Base-by-base conservation (phyloP, 108 stramenopile genomes). In the Discostella stelligeroides region DNA sequence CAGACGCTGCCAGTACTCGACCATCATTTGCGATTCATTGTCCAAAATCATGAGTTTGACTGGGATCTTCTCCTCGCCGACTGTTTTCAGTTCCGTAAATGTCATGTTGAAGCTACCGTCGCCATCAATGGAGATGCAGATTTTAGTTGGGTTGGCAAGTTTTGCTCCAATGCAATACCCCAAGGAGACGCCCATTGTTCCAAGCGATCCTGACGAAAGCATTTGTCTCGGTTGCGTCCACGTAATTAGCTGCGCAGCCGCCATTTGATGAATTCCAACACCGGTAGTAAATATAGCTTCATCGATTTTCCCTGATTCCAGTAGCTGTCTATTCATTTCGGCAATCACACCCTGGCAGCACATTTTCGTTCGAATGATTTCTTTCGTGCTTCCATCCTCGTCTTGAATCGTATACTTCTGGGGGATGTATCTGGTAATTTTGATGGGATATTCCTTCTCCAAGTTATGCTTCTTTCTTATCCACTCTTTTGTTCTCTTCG, bases 21-120 rank as follows among this genome's bases (percentile, higher is more conserved):
- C 95, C 95, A 96, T 96, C 90, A 92, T 92, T 80, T 96, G 95
- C 27, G 83, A 80, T 42, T 94, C 93, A 70, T 96, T 96, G 69
- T 96, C 90, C 51, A 96, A 70, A 58, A 96, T 88, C 82, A 96
- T 69, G 51, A 95, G 84, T 70, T 96, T 96, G 55, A 96, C 82
- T 24, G 91, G 90, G 40, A 96, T 91, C 47, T 83, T 79, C 59
- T 89, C 80, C 50, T 94, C 90, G 5, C 86, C 90, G 15, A 94
- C 81, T 1, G 95, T 96, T 66, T 92, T 93, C n/a, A 96, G 82
- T 66, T 96, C 95, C 0, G 91, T 94, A 57, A 92, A 92, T 27
- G 92, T 95, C 95, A 96, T 96, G 82, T 93, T 92, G 82, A 94
- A 96, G 27, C 87, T 88, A 20, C 92, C 93, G 62, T 96, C 95